phyloP scores from a whole-genome alignment of 768 basidiomycete species.

The Brasilioporus rufonigricans region DNA sequence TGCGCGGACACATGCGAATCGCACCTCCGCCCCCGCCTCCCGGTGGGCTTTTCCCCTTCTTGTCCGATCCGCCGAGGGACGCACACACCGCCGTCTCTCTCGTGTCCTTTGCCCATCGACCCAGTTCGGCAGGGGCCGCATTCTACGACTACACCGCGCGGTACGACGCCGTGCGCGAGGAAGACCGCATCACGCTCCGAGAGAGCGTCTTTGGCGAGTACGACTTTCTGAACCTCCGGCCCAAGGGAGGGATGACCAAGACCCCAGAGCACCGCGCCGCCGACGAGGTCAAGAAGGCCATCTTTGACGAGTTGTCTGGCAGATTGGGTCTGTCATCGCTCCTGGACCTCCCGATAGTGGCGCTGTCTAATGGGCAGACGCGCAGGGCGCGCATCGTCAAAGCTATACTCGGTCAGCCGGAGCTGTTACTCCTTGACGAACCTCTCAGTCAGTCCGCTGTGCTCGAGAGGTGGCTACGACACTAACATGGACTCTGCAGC shows the following conservation, averaged over 20 bases:
- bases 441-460: constrained; percentile 63
- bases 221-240: constrained; percentile 33
- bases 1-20: constrained; percentile 71
- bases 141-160: constrained; percentile 94
- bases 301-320: constrained; percentile 54
- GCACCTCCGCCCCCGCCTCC: constrained; percentile 58
- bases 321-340: constrained; percentile 57
- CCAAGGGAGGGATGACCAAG: constrained; percentile 19
- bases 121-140: constrained; percentile 54
- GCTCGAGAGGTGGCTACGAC: background rate
- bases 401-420: constrained; percentile 67
- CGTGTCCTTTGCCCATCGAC: constrained; percentile 68
- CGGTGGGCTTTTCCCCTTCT: constrained; percentile 76
- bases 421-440: constrained; percentile 85
- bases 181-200: constrained; percentile 74
- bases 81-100: constrained; percentile 49
- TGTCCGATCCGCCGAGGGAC: constrained; percentile 44
- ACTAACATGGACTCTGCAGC: constrained; percentile 42
- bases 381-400: constrained; percentile 80
- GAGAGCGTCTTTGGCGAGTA: constrained; percentile 65
- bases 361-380: constrained; percentile 91
- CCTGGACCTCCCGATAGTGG: constrained; percentile 81
- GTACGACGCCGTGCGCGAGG: constrained; percentile 85
- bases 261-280: constrained; percentile 23
- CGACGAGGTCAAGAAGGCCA: constrained; percentile 27